Evolutionary conservation across 306 rosid genomes (phyloP).

Genomic region (Prinsepia uniflora): DNA sequence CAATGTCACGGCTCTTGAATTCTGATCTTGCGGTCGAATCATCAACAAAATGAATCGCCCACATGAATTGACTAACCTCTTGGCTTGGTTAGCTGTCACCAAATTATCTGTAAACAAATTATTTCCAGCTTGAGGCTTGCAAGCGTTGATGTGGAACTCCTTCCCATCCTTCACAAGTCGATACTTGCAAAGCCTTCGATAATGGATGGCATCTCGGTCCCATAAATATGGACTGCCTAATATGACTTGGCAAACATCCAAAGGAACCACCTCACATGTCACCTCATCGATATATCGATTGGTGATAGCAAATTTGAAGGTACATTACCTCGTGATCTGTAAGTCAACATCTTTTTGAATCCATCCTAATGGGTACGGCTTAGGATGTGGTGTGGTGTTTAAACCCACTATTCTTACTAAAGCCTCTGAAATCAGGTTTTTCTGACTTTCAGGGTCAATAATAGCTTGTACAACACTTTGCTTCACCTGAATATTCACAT

Average conservation of each 20-base stretch:
- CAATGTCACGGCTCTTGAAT: not conserved
- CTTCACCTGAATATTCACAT: too few species aligned
- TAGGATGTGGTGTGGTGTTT: too few species aligned
- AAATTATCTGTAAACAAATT: too few species aligned
- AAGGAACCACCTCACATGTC: not conserved
- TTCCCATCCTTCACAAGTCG: not conserved
- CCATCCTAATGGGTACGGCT: not conserved
- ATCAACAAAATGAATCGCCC: too few species aligned
- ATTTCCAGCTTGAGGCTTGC: not conserved
- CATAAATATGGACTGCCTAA: not conserved
- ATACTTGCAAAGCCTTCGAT: too few species aligned
- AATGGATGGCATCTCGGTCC: not conserved
- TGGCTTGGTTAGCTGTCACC: too few species aligned
- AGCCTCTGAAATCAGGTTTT: too few species aligned
- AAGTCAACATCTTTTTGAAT: not conserved
- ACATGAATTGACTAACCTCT: too few species aligned
- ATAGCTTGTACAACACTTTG: too few species aligned
- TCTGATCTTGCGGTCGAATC: too few species aligned
- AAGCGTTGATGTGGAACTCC: not conserved
- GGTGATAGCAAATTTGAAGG: not conserved
- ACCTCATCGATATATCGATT: not conserved
- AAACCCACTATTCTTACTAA: too few species aligned
- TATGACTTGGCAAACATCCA: too few species aligned
- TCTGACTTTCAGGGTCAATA: not conserved
- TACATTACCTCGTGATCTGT: not conserved